Base-by-base conservation (phyloP, 164 flowering plant species). In the Aristolochia contorta region DNA sequence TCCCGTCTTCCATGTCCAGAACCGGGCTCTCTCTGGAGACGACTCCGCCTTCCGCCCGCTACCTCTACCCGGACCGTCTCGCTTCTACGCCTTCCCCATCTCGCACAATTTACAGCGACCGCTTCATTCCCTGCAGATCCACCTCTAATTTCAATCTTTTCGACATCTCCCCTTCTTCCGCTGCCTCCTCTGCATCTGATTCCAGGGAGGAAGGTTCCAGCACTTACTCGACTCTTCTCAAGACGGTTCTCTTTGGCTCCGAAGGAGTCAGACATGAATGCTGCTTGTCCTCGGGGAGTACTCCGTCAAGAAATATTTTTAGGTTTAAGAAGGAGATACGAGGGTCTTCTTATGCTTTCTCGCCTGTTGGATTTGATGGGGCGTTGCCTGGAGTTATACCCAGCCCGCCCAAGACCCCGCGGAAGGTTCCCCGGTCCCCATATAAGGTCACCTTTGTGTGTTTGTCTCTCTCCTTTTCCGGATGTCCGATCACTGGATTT, bases 121-220 rank as follows among this genome's bases (percentile, higher is more conserved):
- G 99, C 51, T 94, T 94, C 70, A 94, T 91, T 14, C 99, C 99
- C 19, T 67, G 82, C 71, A 74, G 99, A 70, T 73, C 96, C 33
- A 74, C 81, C 25, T 94, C 99, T 45, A 89, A 94, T 71, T 93
- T 86, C 62, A 84, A 82, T 0, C 91, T 93, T 7, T 86, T 91
- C 59, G 67, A 78, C 64, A 56, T 80, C 43, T 56, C 80, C 1
- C 65, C 82, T 8, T 48, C 79, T 4, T 37, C 82, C 23, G 15
- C 27, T 16, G 65, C 63, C 4, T 56, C 81, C 12, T 45, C 76
- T 8, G 32, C 67, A 10, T 37, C 43, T 0, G 87, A 77, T 6
- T 74, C 72, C 4, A 52, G 72, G 16, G 89, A 83, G 37, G 87
- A 87, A 16, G 76, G 69, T 16, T 67, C 93, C 12, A 69, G 80